Conservation (phyloP, 768 basidiomycete species). For the Chalciporus sphaerocephalus region DNA sequence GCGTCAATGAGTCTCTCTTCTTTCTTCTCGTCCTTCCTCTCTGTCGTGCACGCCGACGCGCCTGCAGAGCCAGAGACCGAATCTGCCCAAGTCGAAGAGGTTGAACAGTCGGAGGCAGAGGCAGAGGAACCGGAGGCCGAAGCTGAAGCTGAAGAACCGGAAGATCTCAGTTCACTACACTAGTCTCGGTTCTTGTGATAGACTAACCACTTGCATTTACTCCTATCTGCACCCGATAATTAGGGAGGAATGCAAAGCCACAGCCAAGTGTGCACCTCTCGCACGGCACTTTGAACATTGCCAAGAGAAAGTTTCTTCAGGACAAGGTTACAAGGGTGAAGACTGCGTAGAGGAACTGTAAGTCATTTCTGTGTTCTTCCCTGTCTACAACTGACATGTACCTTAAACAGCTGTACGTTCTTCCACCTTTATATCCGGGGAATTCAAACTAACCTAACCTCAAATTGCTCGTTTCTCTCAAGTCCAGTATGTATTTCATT, state of each 20-base stretch:
- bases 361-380: constrained; percentile 29
- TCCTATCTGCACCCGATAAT: constrained; percentile 62
- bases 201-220: not conserved
- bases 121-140: constrained; percentile 32
- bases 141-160: constrained; percentile 61
- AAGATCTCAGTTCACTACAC: constrained; percentile 60
- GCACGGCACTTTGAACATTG: constrained; percentile 88
- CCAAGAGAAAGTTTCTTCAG: constrained; percentile 78
- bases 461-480: constrained; percentile 1
- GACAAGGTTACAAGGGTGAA: constrained; percentile 84
- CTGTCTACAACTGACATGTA: constrained; percentile 1
- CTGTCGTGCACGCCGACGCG: constrained; percentile 40
- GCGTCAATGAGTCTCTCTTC: constrained; percentile 40
- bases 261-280: constrained; percentile 60
- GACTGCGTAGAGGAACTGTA: constrained; percentile 91
- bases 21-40: constrained; percentile 42
- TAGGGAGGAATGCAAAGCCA: constrained; percentile 69
- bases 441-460: constrained; percentile 9
- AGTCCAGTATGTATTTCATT: constrained; percentile 62
- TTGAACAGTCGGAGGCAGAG: constrained; percentile 28
- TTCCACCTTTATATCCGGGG: not conserved
- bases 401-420: constrained; percentile 23
- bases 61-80: constrained; percentile 29
- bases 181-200: not conserved
- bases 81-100: constrained; percentile 37